Base-by-base conservation (phyloP, 441 rosid genomes). In the Erysimum pusillum region DNA sequence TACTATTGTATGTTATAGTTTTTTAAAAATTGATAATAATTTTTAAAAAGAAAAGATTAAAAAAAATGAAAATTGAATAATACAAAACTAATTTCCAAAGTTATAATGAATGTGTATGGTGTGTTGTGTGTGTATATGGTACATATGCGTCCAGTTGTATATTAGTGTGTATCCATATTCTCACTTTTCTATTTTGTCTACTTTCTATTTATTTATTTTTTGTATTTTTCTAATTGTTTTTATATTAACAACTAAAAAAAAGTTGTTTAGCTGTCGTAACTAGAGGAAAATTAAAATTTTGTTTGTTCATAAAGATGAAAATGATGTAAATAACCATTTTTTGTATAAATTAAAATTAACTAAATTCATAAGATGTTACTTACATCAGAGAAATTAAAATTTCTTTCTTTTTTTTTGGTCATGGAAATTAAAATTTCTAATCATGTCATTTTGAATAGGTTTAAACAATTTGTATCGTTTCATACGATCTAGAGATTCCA, bases 111-210 rank as follows among this genome's bases (percentile, higher is more conserved):
- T 8, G 25, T 15, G 54, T 4, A 49, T 49, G 2, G 9, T 49
- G 22, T 48, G 2, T 17, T 49, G 22, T 48, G 22, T 46, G 52
- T 48, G 49, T 44, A 3, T 25, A 3, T 38, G 2, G 9, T n/a
- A n/a, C n/a, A 2, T 45, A 0, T 41, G 45, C 2, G 11, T 28
- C 7, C 13, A 52, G 49, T 9, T 53, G 39, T 39, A 35, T 53
- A 46, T 32, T 10, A n/a, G 10, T 63, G 15, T 64, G 15, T 64
- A 57, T 69, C 64, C 32, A 69, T 34, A 44, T 69, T 69, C 57
- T 56, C 10, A 57, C 35, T 58, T 45, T 58, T 11, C 4, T 42
- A 6, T 17, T 42, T 11, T 11, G 17, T 3, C 41, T 32, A 7
- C 17, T 44, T 69, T 63, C 15, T 53, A 3, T 56, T 0, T 57